Base-by-base conservation (phyloP, 306 rosid species). In the Corylus americana region DNA sequence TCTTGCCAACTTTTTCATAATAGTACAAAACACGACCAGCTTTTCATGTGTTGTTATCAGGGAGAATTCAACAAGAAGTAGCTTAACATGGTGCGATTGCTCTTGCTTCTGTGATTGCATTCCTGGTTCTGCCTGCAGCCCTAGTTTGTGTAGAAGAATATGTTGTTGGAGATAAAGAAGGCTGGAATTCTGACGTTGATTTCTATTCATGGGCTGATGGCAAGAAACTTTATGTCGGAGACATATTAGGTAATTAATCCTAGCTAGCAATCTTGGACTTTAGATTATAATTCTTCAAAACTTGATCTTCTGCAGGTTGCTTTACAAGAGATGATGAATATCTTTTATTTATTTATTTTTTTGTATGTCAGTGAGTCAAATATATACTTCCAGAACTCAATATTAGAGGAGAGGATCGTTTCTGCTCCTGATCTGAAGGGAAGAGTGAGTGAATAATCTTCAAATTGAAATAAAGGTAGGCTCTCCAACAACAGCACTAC, bases 141-240 rank as follows among this genome's bases (percentile, higher is more conserved):
- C 2, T 22, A 27, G 69, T 54, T 14, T 68, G 42, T 5, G 80
- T 57, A 44, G 16, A 22, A 7, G 48, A 69, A n/a, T 68, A 77
- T 54, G 20, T 68, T 17, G 68, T 77, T 2, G 67, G 74, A 68
- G 74, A 53, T 20, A 68, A 39, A 6, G 18, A 53, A n/a, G 80
- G 74, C 67, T 42, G 45, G 45, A 42, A 42, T 42, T 42, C 45
- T 42, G 45, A 42, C 45, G 45, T 42, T 6, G 45, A 67, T 68
- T 68, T 39, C 55, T n/a, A 54, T 39, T 47, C 67, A 20, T 77
- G 74, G 68, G 42, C 73, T 20, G 80, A 68, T 42, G 55, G 18
- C 54, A 67, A 77, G 47, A 77, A 25, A 1, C 54, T 77, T 73
- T 70, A 54, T 42, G 74, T 22, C 11, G 55, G 74, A 53, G 80